phyloP scores from a whole-genome alignment of 2,329 filamentous ascomycete genomes.

The Fusarium liriodendri region DNA sequence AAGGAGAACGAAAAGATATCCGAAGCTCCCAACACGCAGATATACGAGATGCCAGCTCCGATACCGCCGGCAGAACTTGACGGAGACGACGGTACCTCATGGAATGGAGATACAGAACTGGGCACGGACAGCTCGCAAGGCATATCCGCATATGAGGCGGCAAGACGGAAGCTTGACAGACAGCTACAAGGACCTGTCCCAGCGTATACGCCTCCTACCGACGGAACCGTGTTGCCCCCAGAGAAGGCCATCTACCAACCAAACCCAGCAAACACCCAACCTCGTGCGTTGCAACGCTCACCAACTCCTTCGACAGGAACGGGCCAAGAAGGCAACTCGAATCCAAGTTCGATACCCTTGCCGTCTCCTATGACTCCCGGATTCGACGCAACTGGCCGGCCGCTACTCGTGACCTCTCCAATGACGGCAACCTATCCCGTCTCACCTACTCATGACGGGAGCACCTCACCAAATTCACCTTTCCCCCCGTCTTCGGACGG shows the following conservation, averaged over 20 bases:
- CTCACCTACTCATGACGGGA: constrained; percentile 25
- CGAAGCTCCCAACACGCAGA: constrained; percentile 57
- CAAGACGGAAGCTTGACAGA: constrained; percentile 61
- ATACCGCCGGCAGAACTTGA: constrained; percentile 62
- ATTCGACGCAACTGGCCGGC: constrained; percentile 55
- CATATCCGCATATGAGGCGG: constrained; percentile 62
- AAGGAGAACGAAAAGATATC: constrained; percentile 42
- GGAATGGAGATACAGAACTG: constrained; percentile 54
- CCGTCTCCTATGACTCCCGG: constrained; percentile 60
- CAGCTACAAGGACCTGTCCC: constrained; percentile 63
- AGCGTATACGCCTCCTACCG: constrained; percentile 58
- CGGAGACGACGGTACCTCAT: constrained; percentile 52
- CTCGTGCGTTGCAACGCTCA: constrained; percentile 28
- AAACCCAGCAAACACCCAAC: constrained; percentile 31
- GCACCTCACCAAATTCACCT: constrained; percentile 31
- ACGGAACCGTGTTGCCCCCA: constrained; percentile 39
- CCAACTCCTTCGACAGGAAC: constrained; percentile 34
- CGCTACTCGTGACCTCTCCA: constrained; percentile 56
- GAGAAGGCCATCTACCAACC: constrained; percentile 46
- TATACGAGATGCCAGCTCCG: constrained; percentile 64
- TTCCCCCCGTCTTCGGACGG: constrained; percentile 19
- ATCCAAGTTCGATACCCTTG: constrained; percentile 52
- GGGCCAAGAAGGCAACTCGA: constrained; percentile 32
- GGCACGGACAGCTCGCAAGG: constrained; percentile 54
- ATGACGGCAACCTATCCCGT: constrained; percentile 48